A percentile compares a stretch with the other conserved stretches of the same genome.
Evolutionary conservation across 208 protist genomes (phyloP).

Genomic region (Leishmania major): DNA sequence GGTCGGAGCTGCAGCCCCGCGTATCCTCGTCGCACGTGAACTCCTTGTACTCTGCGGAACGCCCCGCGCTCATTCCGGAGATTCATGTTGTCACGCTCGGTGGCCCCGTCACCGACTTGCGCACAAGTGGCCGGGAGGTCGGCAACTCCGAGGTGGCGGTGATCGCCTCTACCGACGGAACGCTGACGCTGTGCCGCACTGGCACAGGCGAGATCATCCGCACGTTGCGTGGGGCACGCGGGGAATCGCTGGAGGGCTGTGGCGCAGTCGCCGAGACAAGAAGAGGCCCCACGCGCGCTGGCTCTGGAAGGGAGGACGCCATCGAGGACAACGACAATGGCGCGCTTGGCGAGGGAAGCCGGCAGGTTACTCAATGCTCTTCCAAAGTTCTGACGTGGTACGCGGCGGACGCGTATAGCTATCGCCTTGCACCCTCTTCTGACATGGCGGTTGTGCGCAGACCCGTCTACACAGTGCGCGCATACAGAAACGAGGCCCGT

Average conservation of each 20-base stretch:
- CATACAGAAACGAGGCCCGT: constrained; percentile 77
- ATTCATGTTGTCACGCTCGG: constrained; percentile 62
- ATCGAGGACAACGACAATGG: not conserved
- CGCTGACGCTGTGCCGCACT: constrained; percentile 75
- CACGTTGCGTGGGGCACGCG: constrained; percentile 69
- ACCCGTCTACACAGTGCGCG: constrained; percentile 73
- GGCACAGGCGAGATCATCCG: constrained; percentile 76
- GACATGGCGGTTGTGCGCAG: constrained; percentile 54
- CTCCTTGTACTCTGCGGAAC: not conserved
- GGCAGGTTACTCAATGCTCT: not conserved
- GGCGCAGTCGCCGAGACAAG: not conserved
- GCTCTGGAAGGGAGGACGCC: not conserved
- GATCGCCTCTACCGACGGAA: constrained; percentile 75
- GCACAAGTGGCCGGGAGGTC: constrained; percentile 45
- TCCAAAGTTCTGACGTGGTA: constrained; percentile 9
- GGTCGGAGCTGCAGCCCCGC: constrained; percentile 55
- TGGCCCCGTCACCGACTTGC: constrained; percentile 72
- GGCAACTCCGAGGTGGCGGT: constrained; percentile 83
- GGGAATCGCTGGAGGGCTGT: constrained; percentile 26
- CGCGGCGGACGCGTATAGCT: constrained; percentile 21
- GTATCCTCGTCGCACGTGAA: constrained; percentile 6
- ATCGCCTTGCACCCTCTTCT: constrained; percentile 8
- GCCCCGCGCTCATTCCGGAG: constrained; percentile 61
- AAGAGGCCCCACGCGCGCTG: constrained; percentile 10
- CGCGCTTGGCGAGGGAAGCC: not conserved